Evolutionary conservation across 257 asterid species (phyloP), one percentile per base, ranked within the genome.

Genomic region (Ajuga chamaepitys): DNA sequence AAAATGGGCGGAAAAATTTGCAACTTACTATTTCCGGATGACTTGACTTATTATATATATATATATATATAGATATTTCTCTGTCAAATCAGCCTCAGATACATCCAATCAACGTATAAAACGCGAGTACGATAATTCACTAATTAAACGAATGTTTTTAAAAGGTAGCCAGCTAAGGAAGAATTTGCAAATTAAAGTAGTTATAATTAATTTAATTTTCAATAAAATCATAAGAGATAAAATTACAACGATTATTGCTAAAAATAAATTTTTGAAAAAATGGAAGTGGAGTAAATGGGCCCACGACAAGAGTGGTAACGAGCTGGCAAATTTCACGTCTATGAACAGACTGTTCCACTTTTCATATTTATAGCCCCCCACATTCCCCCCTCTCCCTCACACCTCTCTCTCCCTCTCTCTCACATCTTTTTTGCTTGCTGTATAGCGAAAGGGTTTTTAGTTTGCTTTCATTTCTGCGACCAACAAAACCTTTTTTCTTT

Each of bases 291-390:
- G 5, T 37, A 58, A 70, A 69, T 60, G 80, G 78, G 45, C 88
- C 84, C 81, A 70, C 40, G 2, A 24, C 21, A 45, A 73, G 77
- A 74, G 75, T 66, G 79, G 56, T 51, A 68, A 68, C 70, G 79
- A 81, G 82, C 85, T 82, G 84, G 81, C 91, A 72, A 72, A 62
- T 56, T 60, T 72, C 50, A 61, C 25, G 20, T 40, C 38, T 47
- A 13, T 68, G 82, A 77, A 30, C 87, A 84, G 83, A 55, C 87
- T 79, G 85, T 77, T 79, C 62, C 67, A 37, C 32, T 48, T 48
- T 67, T 38, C 73, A 66, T 58, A 68, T 62, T 59, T 54, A 74
- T 68, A 68, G 62, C 74, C 30, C 53, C 50, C 62, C 75, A 37
- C 58, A 26, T 55, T 40, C 72, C 56, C 62, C 56, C 53, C 7